A percentile compares a stretch with the other conserved stretches of the same genome.
Conservation (phyloP, 106 monocot species). For the Phalaenopsis aphrodite region DNA sequence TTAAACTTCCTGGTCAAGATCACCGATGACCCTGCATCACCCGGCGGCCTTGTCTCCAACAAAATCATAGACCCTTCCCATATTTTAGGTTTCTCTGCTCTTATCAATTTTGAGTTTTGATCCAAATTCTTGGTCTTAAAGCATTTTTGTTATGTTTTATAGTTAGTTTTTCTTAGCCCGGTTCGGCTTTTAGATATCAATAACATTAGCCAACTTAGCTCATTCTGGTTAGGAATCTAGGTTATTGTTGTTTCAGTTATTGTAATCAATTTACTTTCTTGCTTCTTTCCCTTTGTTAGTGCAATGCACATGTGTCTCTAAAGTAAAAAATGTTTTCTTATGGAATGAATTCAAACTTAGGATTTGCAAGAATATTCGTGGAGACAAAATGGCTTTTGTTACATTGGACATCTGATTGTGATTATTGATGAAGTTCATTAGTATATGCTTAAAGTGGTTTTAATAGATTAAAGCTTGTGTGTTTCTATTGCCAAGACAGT, state of each 20-base stretch:
- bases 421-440: background rate
- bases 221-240: background rate
- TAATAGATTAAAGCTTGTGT: background rate
- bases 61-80: conserved; percentile 51
- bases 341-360: background rate
- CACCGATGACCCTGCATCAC: conserved; percentile 12
- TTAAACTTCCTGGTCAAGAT: conserved; percentile 78
- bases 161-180: background rate
- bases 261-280: background rate
- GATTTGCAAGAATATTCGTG: background rate
- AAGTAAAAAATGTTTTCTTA: background rate
- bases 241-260: background rate
- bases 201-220: background rate
- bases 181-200: background rate
- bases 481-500: background rate
- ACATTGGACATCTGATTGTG: background rate
- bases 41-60: conserved; percentile 26
- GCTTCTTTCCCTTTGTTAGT: background rate
- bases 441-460: background rate
- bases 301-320: conserved; percentile 9
- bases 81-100: conserved; percentile 46
- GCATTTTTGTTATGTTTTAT: background rate
- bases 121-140: background rate
- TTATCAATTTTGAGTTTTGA: background rate
- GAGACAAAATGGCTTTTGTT: background rate